These are phyloP conservation scores for Backusella australiensis DNA, from an alignment of 192 early-diverging fungal genomes.

Conservation along the genomic window DNA sequence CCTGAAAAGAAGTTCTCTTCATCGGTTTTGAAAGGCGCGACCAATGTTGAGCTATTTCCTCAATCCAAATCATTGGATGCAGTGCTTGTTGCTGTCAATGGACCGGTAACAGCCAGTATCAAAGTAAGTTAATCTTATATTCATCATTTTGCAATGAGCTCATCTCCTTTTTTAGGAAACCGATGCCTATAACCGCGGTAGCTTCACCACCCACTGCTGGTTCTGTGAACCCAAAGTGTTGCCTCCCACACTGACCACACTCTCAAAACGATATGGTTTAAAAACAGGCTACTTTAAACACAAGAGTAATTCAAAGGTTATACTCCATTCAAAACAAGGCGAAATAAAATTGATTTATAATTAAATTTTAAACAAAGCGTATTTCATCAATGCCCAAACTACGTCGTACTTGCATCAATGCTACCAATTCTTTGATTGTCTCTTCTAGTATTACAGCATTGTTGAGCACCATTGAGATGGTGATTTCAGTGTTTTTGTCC, in stretches of 20 bases:
- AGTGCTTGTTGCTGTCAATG: background rate
- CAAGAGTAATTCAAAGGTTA: background rate
- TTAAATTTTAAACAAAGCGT: constrained; percentile 12
- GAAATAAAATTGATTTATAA: background rate
- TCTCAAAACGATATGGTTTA: background rate
- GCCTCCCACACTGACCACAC: background rate
- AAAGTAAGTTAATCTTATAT: background rate
- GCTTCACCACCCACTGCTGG: background rate
- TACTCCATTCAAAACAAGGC: background rate
- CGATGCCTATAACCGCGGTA: background rate
- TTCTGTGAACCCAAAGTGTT: background rate
- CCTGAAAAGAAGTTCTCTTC: background rate
- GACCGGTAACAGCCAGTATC: background rate
- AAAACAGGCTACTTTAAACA: constrained; percentile 1
- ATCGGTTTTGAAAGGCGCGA: background rate
- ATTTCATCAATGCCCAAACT: constrained; percentile 68
- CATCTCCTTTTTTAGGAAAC: background rate
- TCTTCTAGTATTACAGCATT: constrained; percentile 94
- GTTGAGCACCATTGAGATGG: constrained; percentile 65
- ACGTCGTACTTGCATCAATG: constrained; percentile 75
- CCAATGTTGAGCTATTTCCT: background rate
- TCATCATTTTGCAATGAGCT: background rate
- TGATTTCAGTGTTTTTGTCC: constrained; percentile 49
- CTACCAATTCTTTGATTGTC: constrained; percentile 87
- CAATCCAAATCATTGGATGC: background rate